These are phyloP conservation scores for Luffa aegyptiaca DNA, from an alignment of 306 rosid genomes.

Conservation along the genomic window DNA sequence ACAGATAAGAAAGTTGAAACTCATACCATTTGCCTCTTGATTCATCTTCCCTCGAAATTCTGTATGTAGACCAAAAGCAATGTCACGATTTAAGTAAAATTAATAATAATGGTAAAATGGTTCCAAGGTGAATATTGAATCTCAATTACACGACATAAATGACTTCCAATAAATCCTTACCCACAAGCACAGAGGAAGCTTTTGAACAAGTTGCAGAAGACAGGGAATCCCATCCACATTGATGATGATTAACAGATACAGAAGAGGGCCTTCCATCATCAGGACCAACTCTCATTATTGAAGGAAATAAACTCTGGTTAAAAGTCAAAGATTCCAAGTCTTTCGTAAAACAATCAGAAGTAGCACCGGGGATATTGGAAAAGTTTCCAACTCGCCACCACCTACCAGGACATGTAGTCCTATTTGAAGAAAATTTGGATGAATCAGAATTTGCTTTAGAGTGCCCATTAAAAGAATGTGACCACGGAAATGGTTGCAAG, in stretches of 20 bases:
- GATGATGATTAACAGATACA: constrained; percentile 34
- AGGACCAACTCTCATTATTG: constrained; percentile 32
- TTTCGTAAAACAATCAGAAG: constrained; percentile 31
- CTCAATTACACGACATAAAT: constrained; percentile 8
- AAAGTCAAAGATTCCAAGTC: constrained; percentile 61
- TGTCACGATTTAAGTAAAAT: background rate
- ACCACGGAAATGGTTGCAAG: constrained; percentile 87
- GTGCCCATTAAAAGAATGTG: constrained; percentile 64
- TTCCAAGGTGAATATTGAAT: background rate
- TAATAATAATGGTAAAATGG: background rate
- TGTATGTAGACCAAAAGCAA: constrained; percentile 38
- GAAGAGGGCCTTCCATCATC: constrained; percentile 19
- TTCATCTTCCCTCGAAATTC: constrained; percentile 39
- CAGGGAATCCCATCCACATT: constrained; percentile 28
- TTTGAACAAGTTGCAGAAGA: constrained; percentile 36
- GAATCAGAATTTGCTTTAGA: constrained; percentile 67
- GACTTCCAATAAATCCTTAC: constrained; percentile 23
- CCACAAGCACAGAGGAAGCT: constrained; percentile 34
- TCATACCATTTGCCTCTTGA: constrained; percentile 21
- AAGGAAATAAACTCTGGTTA: constrained; percentile 72
- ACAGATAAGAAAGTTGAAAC: constrained; percentile 7
- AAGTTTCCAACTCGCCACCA: constrained; percentile 52
- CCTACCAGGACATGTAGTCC: constrained; percentile 73
- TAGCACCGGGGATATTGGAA: constrained; percentile 26
- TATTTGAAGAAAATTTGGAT: constrained; percentile 53